phyloP scores from a whole-genome alignment of 2,329 filamentous ascomycete species.

The Apiospora arundinis region DNA sequence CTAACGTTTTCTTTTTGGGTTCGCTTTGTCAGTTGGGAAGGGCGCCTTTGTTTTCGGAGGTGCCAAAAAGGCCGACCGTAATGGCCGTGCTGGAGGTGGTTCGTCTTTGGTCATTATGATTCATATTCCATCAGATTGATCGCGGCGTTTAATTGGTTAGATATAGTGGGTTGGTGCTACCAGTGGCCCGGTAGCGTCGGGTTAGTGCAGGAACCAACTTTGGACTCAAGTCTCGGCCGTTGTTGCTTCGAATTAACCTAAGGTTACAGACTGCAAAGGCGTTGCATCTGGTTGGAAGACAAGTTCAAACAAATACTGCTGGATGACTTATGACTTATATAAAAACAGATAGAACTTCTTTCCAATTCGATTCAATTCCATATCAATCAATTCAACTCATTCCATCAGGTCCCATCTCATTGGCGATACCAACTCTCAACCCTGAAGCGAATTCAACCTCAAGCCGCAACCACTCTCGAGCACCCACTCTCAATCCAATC shows the following conservation, averaged over 20 bases:
- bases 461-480: slow-evolving; percentile 28
- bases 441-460: not conserved
- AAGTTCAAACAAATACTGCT: not conserved
- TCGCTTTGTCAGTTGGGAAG: not conserved
- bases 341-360: not conserved
- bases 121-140: slow-evolving; percentile 31
- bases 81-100: not conserved
- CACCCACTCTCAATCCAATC: slow-evolving; percentile 23
- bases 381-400: not conserved
- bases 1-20: too few species aligned
- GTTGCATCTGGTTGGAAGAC: not conserved
- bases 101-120: slow-evolving; percentile 32
- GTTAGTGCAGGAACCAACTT: not conserved
- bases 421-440: not conserved
- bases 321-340: not conserved
- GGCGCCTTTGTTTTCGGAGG: not conserved
- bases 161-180: not conserved
- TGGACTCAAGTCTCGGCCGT: not conserved
- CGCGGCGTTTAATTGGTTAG: slow-evolving; percentile 29
- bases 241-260: not conserved
- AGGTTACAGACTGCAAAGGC: not conserved
- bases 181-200: not conserved
- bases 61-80: not conserved
- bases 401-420: not conserved
- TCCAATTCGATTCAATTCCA: not conserved